phyloP scores from a whole-genome alignment of 2,329 filamentous ascomycete species.

The Claviceps quebecensis region DNA sequence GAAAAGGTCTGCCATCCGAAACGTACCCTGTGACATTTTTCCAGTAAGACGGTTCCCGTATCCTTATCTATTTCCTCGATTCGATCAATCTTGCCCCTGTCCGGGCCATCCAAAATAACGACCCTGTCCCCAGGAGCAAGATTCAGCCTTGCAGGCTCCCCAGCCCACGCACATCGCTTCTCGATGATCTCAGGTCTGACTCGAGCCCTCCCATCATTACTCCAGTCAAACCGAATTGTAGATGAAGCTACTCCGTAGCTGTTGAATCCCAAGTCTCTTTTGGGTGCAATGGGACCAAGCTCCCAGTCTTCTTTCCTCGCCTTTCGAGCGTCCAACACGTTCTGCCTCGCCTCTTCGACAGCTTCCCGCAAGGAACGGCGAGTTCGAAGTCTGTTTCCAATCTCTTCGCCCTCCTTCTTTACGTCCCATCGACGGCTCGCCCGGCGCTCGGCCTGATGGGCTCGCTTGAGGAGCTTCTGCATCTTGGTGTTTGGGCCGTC shows the following conservation, averaged over 20 bases:
- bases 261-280: constrained; percentile 52
- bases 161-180: constrained; percentile 40
- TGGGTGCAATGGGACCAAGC: constrained; percentile 64
- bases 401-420: constrained; percentile 17
- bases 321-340: constrained; percentile 27
- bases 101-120: constrained; percentile 61
- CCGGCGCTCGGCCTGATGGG: constrained; percentile 52
- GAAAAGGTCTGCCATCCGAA: neutral
- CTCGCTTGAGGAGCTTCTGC: constrained; percentile 58
- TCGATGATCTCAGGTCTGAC: constrained; percentile 22
- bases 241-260: constrained; percentile 42
- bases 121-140: constrained; percentile 63
- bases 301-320: constrained; percentile 63
- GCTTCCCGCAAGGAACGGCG: constrained; percentile 18
- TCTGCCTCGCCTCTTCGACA: constrained; percentile 19
- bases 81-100: constrained; percentile 73
- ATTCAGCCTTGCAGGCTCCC: constrained; percentile 42
- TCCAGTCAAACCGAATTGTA: constrained; percentile 23
- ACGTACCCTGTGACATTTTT: constrained; percentile 50
- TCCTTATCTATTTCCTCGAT: constrained; percentile 44
- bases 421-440: constrained; percentile 34
- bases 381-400: constrained; percentile 16
- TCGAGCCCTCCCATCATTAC: constrained; percentile 15
- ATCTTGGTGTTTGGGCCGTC: constrained; percentile 26
- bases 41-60: constrained; percentile 43